Conservation (phyloP, 495 filamentous ascomycete species). For the Aspergillus cavernicola region DNA sequence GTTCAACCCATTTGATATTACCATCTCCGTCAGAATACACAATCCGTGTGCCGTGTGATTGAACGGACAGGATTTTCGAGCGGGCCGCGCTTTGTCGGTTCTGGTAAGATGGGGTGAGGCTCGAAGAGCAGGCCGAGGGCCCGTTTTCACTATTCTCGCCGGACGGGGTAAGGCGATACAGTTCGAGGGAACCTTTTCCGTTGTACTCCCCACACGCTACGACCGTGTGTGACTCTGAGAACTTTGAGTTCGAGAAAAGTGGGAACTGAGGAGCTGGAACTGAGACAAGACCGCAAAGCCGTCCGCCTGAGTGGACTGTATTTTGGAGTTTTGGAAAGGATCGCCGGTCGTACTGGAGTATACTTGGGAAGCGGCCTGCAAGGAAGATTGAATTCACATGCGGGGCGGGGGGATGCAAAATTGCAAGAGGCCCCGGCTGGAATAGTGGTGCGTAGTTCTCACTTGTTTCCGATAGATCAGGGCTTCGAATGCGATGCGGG, state of each 20-base stretch:
- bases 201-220: conserved; percentile 94
- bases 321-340: conserved; percentile 75
- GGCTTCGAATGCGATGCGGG: conserved; percentile 43
- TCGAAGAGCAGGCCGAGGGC: conserved; percentile 32
- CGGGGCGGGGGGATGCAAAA: conserved; percentile 67
- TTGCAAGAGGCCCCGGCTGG: conserved; percentile 77
- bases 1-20: conserved; percentile 85
- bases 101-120: conserved; percentile 43
- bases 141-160: conserved; percentile 18
- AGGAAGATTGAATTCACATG: conserved; percentile 50
- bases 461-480: conserved; percentile 30
- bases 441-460: conserved; percentile 68
- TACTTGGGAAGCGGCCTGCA: conserved; percentile 84
- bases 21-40: conserved; percentile 84
- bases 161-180: conserved; percentile 63
- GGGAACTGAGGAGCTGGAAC: conserved; percentile 61
- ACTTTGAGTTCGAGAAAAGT: conserved; percentile 47
- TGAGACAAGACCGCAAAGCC: conserved; percentile 71
- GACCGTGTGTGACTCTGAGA: conserved; percentile 55
- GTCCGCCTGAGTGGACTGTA: conserved; percentile 79
- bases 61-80: conserved; percentile 79
- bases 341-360: conserved; percentile 84
- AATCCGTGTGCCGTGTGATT: conserved; percentile 78
- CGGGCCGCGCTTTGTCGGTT: conserved; percentile 82
- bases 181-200: conserved; percentile 81